These are phyloP conservation scores for Aspergillus pseudoviridinutans DNA, from an alignment of 2,329 filamentous ascomycete species.

Conservation along the genomic window DNA sequence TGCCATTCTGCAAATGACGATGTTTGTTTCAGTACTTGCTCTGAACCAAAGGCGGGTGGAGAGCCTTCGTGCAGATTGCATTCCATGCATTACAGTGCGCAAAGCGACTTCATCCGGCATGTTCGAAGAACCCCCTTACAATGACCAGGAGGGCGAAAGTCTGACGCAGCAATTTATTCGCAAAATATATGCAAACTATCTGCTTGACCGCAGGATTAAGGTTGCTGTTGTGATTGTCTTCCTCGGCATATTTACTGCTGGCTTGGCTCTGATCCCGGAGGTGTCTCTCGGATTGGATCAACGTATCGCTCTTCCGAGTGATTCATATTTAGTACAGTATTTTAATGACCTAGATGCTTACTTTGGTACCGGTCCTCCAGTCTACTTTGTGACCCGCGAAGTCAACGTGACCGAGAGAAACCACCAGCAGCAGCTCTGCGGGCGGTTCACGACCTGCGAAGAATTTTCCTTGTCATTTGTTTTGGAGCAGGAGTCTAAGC, in stretches of 20 bases:
- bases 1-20: constrained; percentile 91
- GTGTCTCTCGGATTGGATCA: constrained; percentile 89
- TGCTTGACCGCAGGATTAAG: constrained; percentile 79
- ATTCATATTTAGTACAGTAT: constrained; percentile 91
- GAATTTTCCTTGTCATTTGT: constrained; percentile 80
- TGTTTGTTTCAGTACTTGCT: constrained; percentile 89
- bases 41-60: constrained; percentile 91
- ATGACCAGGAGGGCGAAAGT: constrained; percentile 74
- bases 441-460: constrained; percentile 85
- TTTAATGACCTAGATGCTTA: constrained; percentile 96
- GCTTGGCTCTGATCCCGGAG: constrained; percentile 76
- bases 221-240: constrained; percentile 73
- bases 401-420: constrained; percentile 71
- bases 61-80: constrained; percentile 80
- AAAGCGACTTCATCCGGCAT: constrained; percentile 64
- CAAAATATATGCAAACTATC: constrained; percentile 76
- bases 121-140: constrained; percentile 64
- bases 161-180: constrained; percentile 82
- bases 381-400: constrained; percentile 88
- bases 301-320: constrained; percentile 86
- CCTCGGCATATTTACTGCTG: constrained; percentile 80
- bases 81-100: constrained; percentile 81
- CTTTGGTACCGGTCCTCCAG: constrained; percentile 83
- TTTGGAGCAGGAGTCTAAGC: constrained; percentile 89
- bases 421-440: constrained; percentile 83